Percentiles rank a stretch among this genome's conserved stretches.
Conservation (phyloP, 2,329 filamentous ascomycete genomes). For the Tolypocladium amazonense region DNA sequence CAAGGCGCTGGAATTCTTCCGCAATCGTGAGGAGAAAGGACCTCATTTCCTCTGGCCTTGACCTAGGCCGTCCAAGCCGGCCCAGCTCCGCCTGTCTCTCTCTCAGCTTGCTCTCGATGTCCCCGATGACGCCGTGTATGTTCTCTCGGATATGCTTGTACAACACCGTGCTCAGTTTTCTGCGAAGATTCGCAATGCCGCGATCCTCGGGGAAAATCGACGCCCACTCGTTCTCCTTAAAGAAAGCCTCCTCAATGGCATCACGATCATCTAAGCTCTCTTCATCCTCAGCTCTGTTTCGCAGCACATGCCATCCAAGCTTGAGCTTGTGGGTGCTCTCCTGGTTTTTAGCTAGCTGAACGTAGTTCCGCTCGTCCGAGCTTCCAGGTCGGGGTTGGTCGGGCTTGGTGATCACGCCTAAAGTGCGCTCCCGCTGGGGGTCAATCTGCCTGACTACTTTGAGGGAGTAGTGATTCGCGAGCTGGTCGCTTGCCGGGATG, state of each 20-base stretch:
- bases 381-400: slow-evolving; percentile 29
- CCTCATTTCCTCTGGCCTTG: slow-evolving; percentile 14
- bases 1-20: slow-evolving; percentile 20
- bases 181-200: slow-evolving; percentile 21
- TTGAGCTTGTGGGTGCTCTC: slow-evolving; percentile 13
- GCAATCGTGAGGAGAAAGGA: slow-evolving; percentile 24
- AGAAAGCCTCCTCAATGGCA: slow-evolving; percentile 13
- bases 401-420: slow-evolving; percentile 48
- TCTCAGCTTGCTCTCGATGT: slow-evolving; percentile 14
- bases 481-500: slow-evolving; percentile 36
- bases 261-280: slow-evolving; percentile 18
- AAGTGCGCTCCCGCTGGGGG: slow-evolving; percentile 30
- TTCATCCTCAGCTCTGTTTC: slow-evolving; percentile 32
- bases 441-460: slow-evolving; percentile 32
- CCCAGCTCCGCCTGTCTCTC: slow-evolving; percentile 9
- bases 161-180: slow-evolving; percentile 21
- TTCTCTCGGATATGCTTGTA: slow-evolving; percentile 17
- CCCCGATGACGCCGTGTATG: slow-evolving; percentile 13
- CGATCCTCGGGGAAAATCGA: slow-evolving; percentile 15
- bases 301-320: slow-evolving; percentile 43
- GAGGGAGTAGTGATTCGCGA: slow-evolving; percentile 41
- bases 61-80: slow-evolving; percentile 11
- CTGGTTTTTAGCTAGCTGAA: slow-evolving; percentile 20
- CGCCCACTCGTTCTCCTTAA: slow-evolving; percentile 17
- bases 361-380: slow-evolving; percentile 26